Percentiles rank a stretch among this genome's conserved stretches.
These are phyloP conservation scores for Citrullus colocynthis DNA, from an alignment of 306 rosid species.

Conservation along the genomic window DNA sequence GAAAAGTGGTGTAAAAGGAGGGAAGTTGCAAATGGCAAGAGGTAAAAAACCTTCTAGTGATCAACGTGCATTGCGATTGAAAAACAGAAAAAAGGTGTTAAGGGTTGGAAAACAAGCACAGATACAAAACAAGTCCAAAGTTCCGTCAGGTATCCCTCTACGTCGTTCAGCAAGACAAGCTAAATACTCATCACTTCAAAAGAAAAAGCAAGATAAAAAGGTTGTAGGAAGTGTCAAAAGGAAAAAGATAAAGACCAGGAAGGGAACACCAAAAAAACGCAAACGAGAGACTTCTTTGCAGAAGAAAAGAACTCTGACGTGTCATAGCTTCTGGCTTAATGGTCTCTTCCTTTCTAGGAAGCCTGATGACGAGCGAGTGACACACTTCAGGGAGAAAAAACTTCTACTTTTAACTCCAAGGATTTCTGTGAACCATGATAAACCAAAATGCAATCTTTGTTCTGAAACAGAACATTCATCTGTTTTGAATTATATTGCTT, in stretches of 20 bases:
- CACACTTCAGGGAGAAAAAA: conserved; percentile 52
- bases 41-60: conserved; percentile 27
- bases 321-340: conserved; percentile 70
- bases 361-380: conserved; percentile 59
- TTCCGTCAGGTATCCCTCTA: conserved; percentile 41
- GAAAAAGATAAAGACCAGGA: conserved; percentile 32
- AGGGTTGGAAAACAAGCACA: conserved; percentile 32
- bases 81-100: conserved; percentile 32
- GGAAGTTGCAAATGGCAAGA: conserved; percentile 29
- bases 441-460: conserved; percentile 69
- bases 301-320: conserved; percentile 39
- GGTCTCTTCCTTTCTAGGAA: conserved; percentile 71
- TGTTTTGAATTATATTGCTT: conserved; percentile 42
- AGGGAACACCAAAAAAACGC: conserved; percentile 32
- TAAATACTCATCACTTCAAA: conserved; percentile 40
- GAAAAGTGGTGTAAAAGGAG: conserved; percentile 31
- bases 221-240: conserved; percentile 41
- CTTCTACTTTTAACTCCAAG: conserved; percentile 25
- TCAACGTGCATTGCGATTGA: conserved; percentile 32
- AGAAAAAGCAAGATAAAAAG: conserved; percentile 30
- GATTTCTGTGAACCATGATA: conserved; percentile 22
- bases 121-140: conserved; percentile 36
- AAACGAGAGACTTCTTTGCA: conserved; percentile 28
- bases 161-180: conserved; percentile 88
- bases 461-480: conserved; percentile 34